Base-by-base conservation (phyloP, 2,329 filamentous ascomycete genomes). In the Botrytis elliptica region DNA sequence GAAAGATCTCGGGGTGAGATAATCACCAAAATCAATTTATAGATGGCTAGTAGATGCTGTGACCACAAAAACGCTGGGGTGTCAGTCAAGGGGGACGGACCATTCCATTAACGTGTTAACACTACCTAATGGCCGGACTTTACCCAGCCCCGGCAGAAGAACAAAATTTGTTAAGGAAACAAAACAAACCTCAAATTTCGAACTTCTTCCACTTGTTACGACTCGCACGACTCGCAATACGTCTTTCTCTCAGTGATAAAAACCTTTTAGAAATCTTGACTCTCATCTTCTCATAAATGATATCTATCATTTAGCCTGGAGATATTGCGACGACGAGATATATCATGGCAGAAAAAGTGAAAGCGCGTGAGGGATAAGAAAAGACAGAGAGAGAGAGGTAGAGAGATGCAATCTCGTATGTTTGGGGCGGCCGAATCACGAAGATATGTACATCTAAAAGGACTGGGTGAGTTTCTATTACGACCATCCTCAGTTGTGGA, bases 401-500 rank as follows among this genome's bases (percentile, higher is more conserved):
- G 52, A 29, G n/a, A 29, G 49, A n/a, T n/a, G 25, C 49, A 52
- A 16, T 18, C n/a, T 55, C n/a, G 4, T 55, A n/a, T 55, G 5
- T 29, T 18, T 55, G n/a, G 46, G 36, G 46, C 46, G 36, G 36
- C 46, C 29, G 25, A 55, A 18, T 18, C 4, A 25, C 44, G 20
- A n/a, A 22, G 4, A 22, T n/a, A 18, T 57, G 16, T 18, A n/a
- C n/a, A 36, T 40, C 14, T n/a, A 40, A 55, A n/a, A 6, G 12
- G 1, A 57, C 6, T 9, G 16, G 12, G 12, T 25, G 10, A 40
- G 22, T n/a, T 9, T 2, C 10, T 0, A n/a, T 40, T 8, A 22
- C n/a, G 7, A 18, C 36, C 36, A 40, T n/a, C 14, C 8, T 64
- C 14, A n/a, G 10, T 25, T 22, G 36, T 3, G 40, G n/a, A 6